Base-by-base conservation (phyloP, 371 early-diverging fungal species). In the Mortierella sp. region DNA sequence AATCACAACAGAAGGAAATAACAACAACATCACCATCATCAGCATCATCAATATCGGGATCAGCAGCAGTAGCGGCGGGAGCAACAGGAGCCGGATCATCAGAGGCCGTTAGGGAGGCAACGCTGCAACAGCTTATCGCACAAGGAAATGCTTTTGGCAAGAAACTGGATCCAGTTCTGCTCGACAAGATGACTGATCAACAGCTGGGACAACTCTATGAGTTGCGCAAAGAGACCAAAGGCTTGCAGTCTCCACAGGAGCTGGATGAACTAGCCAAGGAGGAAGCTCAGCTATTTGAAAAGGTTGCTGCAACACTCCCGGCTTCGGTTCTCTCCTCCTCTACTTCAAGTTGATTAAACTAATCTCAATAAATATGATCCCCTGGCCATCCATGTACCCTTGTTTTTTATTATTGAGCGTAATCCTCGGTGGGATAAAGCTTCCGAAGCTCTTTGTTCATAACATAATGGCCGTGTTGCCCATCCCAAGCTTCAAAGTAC, bases 201-300 rank as follows among this genome's bases (percentile, higher is more conserved):
- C 92, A 92, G 66, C 57, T 93, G 16, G 92, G 92, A 1, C 92
- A 92, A 63, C 73, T 93, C 26, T 90, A 87, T 81, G 92, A 89
- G 71, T 80, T 93, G 67, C 77, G 90, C 67, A 83, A 86, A 28
- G 90, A 92, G 72, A 77, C 90, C 32, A 89, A 85, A 62, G 84
- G 77, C 22, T 68, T 88, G 3, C 78, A 87, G n/a, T 70, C 83
- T 22, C 74, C 70, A 14, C 63, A 87, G 47, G 84, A 77, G 35
- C 64, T 81, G 35, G 67, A 72, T 1, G 73, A 76, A 20, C 30
- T 81, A 39, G 83, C 76, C 39, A 69, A 75, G 28, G 76, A 81
- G 22, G 83, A 81, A 40, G 70, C 83, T 4, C 45, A 70, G 39
- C 43, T 81, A 24, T 47, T 75, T 10, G 73, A 81, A 11, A 76